These are phyloP conservation scores for Talaromyces atroroseus DNA, from an alignment of 2,329 filamentous ascomycete species.

Conservation along the genomic window DNA sequence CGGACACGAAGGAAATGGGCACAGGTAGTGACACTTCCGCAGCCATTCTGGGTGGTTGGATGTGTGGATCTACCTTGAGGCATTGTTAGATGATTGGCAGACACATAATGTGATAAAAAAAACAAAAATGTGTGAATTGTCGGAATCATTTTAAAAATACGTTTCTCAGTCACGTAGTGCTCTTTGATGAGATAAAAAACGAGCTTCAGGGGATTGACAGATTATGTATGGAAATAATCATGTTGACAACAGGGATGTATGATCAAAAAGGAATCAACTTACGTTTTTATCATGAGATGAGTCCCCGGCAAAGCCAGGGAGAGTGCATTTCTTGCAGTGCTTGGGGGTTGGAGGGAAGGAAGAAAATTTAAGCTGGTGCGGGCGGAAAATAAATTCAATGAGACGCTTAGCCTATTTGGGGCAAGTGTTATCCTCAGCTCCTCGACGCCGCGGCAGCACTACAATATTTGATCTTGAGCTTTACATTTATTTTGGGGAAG, in stretches of 20 bases:
- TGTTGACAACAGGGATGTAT: conserved; percentile 33
- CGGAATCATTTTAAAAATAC: conserved; percentile 34
- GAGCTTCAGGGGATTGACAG: conserved; percentile 78
- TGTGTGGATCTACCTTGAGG: background rate
- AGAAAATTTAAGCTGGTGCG: conserved; percentile 8
- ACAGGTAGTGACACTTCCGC: conserved; percentile 51
- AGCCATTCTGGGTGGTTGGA: conserved; percentile 23
- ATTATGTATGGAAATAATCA: conserved; percentile 65
- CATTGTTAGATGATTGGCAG: conserved; percentile 2
- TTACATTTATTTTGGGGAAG: background rate
- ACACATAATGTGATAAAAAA: background rate
- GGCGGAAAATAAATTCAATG: background rate
- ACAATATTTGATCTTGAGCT: too few species aligned
- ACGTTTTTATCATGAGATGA: conserved; percentile 6
- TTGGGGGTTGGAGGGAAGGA: background rate
- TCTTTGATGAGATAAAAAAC: conserved; percentile 32
- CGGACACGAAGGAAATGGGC: conserved; percentile 73
- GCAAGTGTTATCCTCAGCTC: background rate
- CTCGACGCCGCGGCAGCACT: background rate
- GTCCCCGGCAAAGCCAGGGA: conserved; percentile 13
- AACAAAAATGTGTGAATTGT: conserved; percentile 9
- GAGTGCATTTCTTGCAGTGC: background rate
- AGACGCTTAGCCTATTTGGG: background rate
- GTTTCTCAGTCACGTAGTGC: conserved; percentile 40
- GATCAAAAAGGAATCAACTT: background rate